Evolutionary conservation across 345 rosid species (phyloP), one percentile per base, ranked within the genome.

Genomic region (Excoecaria cochinchinensis): DNA sequence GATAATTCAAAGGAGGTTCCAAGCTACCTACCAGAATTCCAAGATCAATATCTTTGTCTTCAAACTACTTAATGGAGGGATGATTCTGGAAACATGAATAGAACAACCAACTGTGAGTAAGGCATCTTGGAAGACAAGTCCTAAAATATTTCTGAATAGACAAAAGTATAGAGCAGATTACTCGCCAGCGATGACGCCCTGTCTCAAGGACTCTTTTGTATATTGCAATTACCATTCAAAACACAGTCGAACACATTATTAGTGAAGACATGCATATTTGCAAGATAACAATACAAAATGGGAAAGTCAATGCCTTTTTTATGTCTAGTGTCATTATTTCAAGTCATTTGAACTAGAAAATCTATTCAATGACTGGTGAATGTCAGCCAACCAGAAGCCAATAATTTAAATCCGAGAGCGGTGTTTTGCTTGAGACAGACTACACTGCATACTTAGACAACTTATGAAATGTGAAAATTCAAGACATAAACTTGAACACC

Each of bases 11-110:
- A 5, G 98, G 98, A 76, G 98, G 90, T 63, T 93, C 99, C 86
- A 95, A 81, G 81, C 87, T 86, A 48, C 90, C 85, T 22, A 93
- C 96, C 46, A 95, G 88, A 85, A 87, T 93, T 63, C 80, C 93
- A 31, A 95, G 93, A 76, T 91, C 87, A 19, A 95, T 86, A 76
- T 90, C 98, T 84, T 90, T 88, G 84, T 84, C 97, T 85, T 93
- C 94, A 3, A 91, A 95, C 83, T 95, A 93, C 69, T 89, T 91
- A 67, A 95, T 95, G 85, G 93, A 95, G 24, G 98, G 89, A 71
- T 95, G 97, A 79, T 81, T 81, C 99, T 95, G 93, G 3, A 69
- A 77, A 36, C 69, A 83, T 67, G 67, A 44, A 44, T 6, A 77
- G 81, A 46, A 42, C 38, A 71, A 44, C 38, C 31, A 67, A 65